Percentiles rank a stretch among this genome's conserved stretches.
Conservation (phyloP, 768 basidiomycete genomes). For the Boletus sp. region DNA sequence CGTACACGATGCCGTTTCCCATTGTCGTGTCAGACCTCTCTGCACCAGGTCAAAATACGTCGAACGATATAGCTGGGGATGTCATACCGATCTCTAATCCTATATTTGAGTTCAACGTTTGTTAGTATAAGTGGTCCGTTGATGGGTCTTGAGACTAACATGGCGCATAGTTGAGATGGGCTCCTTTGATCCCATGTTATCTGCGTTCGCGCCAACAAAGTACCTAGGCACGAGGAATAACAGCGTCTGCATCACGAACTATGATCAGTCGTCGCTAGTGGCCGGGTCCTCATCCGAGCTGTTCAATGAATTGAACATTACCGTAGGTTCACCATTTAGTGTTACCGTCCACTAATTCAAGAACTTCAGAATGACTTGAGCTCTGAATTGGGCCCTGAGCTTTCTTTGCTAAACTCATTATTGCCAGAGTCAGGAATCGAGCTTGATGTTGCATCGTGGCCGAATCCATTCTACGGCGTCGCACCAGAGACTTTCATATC, state of each 20-base stretch:
- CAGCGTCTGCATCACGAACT: constrained; percentile 32
- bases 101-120: constrained; percentile 36
- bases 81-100: constrained; percentile 31
- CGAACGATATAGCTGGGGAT: constrained; percentile 19
- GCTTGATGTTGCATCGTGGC: constrained; percentile 32
- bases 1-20: constrained; percentile 38
- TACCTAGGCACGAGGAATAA: constrained; percentile 41
- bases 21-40: constrained; percentile 32
- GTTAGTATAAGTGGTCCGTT: constrained; percentile 13
- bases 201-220: constrained; percentile 44
- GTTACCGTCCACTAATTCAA: background rate
- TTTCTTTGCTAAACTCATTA: constrained; percentile 16
- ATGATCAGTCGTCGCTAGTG: constrained; percentile 35
- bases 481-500: constrained; percentile 34
- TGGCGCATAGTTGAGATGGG: constrained; percentile 36
- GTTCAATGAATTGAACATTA: constrained; percentile 31
- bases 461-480: constrained; percentile 39
- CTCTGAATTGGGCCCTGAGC: constrained; percentile 7
- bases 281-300: constrained; percentile 40
- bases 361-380: constrained; percentile 11
- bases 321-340: constrained; percentile 13
- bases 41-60: constrained; percentile 25
- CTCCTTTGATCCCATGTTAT: constrained; percentile 40
- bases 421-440: constrained; percentile 26
- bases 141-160: background rate